Base-by-base conservation (phyloP, 2,329 filamentous ascomycete genomes). In the Blumeria hordei region DNA sequence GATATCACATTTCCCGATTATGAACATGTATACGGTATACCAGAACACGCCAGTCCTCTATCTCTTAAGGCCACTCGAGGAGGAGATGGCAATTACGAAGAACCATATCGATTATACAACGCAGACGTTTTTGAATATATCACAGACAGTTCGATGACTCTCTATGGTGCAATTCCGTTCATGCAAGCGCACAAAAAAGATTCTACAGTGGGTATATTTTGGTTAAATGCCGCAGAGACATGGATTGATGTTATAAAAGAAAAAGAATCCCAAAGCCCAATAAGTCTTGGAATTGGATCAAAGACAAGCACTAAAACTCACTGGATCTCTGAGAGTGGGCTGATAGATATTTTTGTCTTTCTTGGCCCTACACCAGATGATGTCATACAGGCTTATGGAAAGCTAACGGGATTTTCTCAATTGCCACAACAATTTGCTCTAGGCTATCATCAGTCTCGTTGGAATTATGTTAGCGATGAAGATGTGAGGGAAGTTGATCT, bases 81-180 rank as follows among this genome's bases (percentile, higher is more conserved):
- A 54, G 88, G 88, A 28, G 78, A 87, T 18, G 87, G 85, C 58
- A 85, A 87, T 62, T 87, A 92, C 68, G 73, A 76, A 9, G 86
- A 98, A 59, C 92, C 92, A 0, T 98, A 98, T 70, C 79, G 92
- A 39, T 70, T 98, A 67, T 95, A 95, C 72, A 98, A 98, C 67
- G 77, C 86, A 35, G 92, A 98, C 66, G 92, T 98, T 10, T 98
- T 98, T 62, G 92, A 98, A 70, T 98, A 98, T 67, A 82, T 94
- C 62, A 76, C 95, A 62, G 85, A 96, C 68, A 96, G 88, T 68
- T 88, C 92, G 0, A 98, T 98, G 92, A 96, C 92, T 0, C 75
- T 98, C 1, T 98, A 98, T 64, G 92, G 92, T n/a, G 74, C 88
- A 7, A 96, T 98, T 62, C 92, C 92, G 1, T 85, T 96, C 65